phyloP scores from a whole-genome alignment of 2,329 filamentous ascomycete species.

The Calonectria pseudoturangicola region DNA sequence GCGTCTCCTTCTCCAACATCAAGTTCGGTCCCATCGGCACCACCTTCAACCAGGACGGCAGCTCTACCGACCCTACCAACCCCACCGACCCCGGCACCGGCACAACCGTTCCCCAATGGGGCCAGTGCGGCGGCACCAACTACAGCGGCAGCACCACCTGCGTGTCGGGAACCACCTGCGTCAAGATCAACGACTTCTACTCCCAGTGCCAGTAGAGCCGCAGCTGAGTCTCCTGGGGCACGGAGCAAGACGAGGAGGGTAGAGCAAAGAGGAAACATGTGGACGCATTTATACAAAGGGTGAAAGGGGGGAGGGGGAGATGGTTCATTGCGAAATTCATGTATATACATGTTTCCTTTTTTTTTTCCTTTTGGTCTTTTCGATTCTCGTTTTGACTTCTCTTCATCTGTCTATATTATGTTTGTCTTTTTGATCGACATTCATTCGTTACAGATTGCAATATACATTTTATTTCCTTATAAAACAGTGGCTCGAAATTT shows the following conservation, averaged over 20 bases:
- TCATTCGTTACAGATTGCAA: conserved; percentile 27
- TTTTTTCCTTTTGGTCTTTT: conserved; percentile 6
- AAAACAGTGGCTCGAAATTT: neutral
- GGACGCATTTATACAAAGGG: neutral
- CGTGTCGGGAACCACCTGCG: conserved; percentile 60
- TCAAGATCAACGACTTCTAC: conserved; percentile 62
- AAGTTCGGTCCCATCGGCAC: conserved; percentile 73
- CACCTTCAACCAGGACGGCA: conserved; percentile 63
- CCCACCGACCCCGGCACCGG: conserved; percentile 43
- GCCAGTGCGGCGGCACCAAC: conserved; percentile 62
- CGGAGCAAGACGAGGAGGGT: neutral
- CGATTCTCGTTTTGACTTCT: conserved; percentile 18
- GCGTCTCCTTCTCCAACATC: conserved; percentile 76
- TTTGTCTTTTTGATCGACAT: conserved; percentile 19
- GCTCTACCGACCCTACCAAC: conserved; percentile 17
- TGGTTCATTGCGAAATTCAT: conserved; percentile 11
- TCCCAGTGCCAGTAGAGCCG: conserved; percentile 62
- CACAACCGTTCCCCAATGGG: conserved; percentile 54
- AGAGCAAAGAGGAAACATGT: conserved; percentile 3
- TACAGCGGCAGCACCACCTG: conserved; percentile 62
- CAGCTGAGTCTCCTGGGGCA: neutral
- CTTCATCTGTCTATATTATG: conserved; percentile 35
- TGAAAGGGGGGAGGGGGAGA: neutral
- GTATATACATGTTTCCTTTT: neutral
- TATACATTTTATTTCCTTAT: neutral